Conservation (phyloP, 2,329 filamentous ascomycete genomes). For the Xylariales sp. region DNA sequence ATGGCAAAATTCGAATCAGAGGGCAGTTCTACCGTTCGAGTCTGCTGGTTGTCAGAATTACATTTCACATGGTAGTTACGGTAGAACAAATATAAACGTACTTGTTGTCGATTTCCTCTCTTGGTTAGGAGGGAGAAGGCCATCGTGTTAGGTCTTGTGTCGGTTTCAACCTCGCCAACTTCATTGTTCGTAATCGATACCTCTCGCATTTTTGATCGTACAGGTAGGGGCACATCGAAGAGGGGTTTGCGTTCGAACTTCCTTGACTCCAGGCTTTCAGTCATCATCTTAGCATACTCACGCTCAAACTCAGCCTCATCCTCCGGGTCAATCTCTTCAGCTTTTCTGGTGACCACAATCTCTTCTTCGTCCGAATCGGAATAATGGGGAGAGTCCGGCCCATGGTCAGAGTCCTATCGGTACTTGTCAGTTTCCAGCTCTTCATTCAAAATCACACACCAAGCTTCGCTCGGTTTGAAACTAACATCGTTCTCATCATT, state of each 20-base stretch:
- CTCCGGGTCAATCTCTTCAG: constrained; percentile 87
- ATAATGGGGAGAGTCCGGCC: constrained; percentile 43
- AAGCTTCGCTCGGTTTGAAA: too few species aligned
- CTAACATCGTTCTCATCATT: too few species aligned
- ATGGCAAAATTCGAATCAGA: constrained; percentile 92
- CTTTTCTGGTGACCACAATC: constrained; percentile 85
- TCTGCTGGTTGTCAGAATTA: constrained; percentile 44
- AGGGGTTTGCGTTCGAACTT: constrained; percentile 93
- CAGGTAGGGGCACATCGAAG: constrained; percentile 96
- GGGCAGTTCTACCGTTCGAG: constrained; percentile 82
- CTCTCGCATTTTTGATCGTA: constrained; percentile 69
- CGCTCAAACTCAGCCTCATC: constrained; percentile 96
- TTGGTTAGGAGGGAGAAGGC: constrained; percentile 95
- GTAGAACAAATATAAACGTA: constrained; percentile 29
- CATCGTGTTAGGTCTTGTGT: constrained; percentile 63
- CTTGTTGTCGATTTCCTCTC: constrained; percentile 92
- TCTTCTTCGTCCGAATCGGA: constrained; percentile 78
- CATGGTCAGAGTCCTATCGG: constrained; percentile 45
- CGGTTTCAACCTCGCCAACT: constrained; percentile 30
- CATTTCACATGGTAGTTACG: not conserved
- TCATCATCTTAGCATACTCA: constrained; percentile 97
- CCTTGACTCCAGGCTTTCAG: constrained; percentile 90
- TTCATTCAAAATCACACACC: too few species aligned
- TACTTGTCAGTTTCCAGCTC: too few species aligned
- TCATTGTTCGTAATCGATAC: constrained; percentile 28